phyloP scores from a whole-genome alignment of 768 basidiomycete genomes.

The Termitomyces sp. region DNA sequence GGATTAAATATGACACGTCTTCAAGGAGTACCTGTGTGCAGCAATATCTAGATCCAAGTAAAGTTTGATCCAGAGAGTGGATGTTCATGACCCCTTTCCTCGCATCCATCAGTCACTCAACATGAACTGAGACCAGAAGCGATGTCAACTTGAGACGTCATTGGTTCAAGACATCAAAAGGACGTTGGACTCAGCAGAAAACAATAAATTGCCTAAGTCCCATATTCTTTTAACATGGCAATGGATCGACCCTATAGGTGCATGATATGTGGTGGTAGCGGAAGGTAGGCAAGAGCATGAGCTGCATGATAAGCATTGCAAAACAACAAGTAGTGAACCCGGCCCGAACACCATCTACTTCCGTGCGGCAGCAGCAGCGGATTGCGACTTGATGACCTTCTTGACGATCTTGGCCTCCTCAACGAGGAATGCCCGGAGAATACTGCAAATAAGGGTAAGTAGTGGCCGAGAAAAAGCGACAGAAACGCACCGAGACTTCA shows the following conservation, averaged over 20 bases:
- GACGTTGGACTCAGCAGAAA: neutral
- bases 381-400: conserved; percentile 92
- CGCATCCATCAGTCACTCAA: too few relatives aligned
- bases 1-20: neutral
- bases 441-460: conserved; percentile 44
- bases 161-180: neutral
- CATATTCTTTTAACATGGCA: conserved; percentile 2
- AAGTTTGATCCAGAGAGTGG: neutral
- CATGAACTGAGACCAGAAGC: neutral
- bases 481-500: conserved; percentile 78
- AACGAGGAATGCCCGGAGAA: conserved; percentile 96
- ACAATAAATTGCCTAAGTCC: neutral
- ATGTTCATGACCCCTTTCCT: neutral
- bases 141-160: neutral
- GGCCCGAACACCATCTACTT: conserved; percentile 28
- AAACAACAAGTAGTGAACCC: conserved; percentile 8
- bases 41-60: neutral
- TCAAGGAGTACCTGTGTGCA: neutral
- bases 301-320: conserved; percentile 7
- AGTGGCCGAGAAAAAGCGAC: neutral
- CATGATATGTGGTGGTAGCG: conserved; percentile 14
- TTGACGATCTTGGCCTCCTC: conserved; percentile 99
- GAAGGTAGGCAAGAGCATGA: conserved; percentile 14
- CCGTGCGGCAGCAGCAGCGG: conserved; percentile 28
- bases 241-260: conserved; percentile 18